These are phyloP conservation scores for Rosa chinensis DNA, from an alignment of 306 rosid species.

Conservation along the genomic window DNA sequence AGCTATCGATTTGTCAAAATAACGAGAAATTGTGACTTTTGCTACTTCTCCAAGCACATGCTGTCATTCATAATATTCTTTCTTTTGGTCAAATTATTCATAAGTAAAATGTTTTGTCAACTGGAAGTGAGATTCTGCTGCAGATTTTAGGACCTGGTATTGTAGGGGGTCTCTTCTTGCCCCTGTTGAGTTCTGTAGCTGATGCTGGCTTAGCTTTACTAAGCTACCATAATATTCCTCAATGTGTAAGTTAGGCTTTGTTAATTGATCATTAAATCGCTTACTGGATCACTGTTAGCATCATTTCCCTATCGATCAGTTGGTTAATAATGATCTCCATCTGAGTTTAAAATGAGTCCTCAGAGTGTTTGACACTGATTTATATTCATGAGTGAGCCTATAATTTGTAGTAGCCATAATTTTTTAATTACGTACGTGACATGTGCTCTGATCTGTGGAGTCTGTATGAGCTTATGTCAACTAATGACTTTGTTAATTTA, in stretches of 20 bases:
- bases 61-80: too few species aligned
- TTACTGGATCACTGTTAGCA: neutral
- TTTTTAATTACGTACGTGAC: neutral
- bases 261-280: neutral
- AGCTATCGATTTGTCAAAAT: too few species aligned
- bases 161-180: conserved; percentile 45
- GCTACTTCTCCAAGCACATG: too few species aligned
- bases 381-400: neutral
- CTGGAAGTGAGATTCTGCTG: conserved; percentile 50
- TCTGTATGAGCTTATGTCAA: conserved; percentile 5
- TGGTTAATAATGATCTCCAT: neutral
- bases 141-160: conserved; percentile 54
- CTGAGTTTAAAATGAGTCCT: neutral
- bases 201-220: conserved; percentile 51
- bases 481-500: neutral
- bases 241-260: neutral
- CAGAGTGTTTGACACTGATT: neutral
- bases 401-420: neutral
- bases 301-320: neutral
- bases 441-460: conserved; percentile 2
- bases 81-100: too few species aligned
- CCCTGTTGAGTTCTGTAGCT: conserved; percentile 46
- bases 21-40: too few species aligned
- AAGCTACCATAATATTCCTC: conserved; percentile 6
- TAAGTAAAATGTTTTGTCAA: conserved; percentile 20